Evolutionary conservation across 805 yeast genomes (phyloP), one percentile per base, ranked within the genome.

Genomic region (Monosporozyma servazzii): DNA sequence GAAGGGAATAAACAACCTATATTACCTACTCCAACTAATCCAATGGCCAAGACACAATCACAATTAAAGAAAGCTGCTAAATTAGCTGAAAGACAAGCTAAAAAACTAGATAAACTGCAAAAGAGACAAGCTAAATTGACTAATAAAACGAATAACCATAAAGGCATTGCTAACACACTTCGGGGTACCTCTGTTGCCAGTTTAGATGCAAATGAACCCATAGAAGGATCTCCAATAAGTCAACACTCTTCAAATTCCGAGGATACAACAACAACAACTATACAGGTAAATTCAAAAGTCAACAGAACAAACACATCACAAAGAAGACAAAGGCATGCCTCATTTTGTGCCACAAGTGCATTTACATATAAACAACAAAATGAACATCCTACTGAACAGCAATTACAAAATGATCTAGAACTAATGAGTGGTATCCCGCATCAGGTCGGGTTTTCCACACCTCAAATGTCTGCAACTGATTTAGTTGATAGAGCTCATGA

Each of bases 371-470:
- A 62, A 10, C 48, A 51, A 27, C 25, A 45, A 31, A 21, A 21
- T 21, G 54, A 52, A 9, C 45, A 43, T 15, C 51, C 53, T 13
- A 54, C 52, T 17, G 52, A 49, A 8, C 52, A 55, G 18, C 58
- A 57, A 37, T 48, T 49, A n/a, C 46, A 51, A 27, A 52, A 45
- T 25, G 61, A 58, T 27, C 20, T 55, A n/a, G 58, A 56, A 44
- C 48, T 54, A 15, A 48, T 58, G 40, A 51, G 57, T n/a, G 67
- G 61, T 51, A 53, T 63, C 1, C 89, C 90, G 1, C 76, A 75
- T 44, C 88, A 85, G 59, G 89, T 85, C 25, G 86, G 83, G 2
- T 87, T 86, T 62, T 80, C 95, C 1, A 85, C 95, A 0, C 96
- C 96, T 2, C 95, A 88, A 64, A 60, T 81, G 45, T 60, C 73